Evolutionary conservation across 768 basidiomycete species (phyloP).

Genomic region (Butyriboletus loyo): DNA sequence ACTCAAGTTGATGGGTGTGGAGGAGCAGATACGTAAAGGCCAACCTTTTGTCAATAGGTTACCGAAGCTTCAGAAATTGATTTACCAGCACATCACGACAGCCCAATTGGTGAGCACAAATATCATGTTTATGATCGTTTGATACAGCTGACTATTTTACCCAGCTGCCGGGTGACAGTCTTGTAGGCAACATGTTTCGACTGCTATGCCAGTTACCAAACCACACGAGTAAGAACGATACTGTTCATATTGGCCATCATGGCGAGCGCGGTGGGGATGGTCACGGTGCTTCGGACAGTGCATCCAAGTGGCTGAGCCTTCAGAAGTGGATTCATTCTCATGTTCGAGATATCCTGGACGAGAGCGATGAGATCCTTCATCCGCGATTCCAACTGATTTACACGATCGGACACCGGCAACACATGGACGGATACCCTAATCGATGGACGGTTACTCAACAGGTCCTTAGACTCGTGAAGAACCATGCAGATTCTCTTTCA

Average conservation of each 20-base stretch:
- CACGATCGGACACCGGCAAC: constrained; percentile 19
- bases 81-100: not conserved
- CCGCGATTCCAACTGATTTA: constrained; percentile 18
- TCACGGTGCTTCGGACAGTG: not conserved
- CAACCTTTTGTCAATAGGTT: constrained; percentile 8
- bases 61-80: constrained; percentile 1
- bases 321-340: constrained; percentile 15
- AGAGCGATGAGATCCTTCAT: constrained; percentile 24
- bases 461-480: constrained; percentile 16
- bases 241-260: rapidly evolving
- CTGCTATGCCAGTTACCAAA: not conserved
- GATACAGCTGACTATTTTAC: not conserved
- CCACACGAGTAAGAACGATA: too few relatives aligned
- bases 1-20: constrained; percentile 41
- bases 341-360: constrained; percentile 18
- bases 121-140: not conserved
- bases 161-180: not conserved
- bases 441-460: constrained; percentile 30
- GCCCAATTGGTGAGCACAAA: not conserved
- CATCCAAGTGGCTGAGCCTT: constrained; percentile 12
- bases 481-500: not conserved
- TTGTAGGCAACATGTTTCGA: not conserved
- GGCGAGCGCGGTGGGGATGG: not conserved
- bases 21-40: constrained; percentile 20
- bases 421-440: constrained; percentile 25